Conservation (phyloP, 208 protist genomes). For the Wallacemonas collosoma region DNA sequence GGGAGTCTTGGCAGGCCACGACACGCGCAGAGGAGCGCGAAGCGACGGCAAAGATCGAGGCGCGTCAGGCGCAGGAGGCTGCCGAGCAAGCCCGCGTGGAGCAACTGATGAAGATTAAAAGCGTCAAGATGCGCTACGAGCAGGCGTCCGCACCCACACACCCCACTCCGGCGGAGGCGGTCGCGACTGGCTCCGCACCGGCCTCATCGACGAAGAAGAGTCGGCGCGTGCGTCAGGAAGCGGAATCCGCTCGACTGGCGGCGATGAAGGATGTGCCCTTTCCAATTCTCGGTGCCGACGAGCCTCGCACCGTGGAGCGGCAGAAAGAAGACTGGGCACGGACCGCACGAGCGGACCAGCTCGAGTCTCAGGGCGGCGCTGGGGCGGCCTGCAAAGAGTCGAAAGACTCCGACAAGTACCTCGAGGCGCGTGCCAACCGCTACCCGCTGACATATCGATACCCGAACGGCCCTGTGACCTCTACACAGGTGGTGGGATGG, state of each 20-base stretch:
- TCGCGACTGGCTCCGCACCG: not conserved
- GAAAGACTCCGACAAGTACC: constrained; percentile 32
- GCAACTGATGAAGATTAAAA: constrained; percentile 13
- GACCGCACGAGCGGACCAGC: not conserved
- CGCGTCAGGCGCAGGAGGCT: constrained; percentile 4
- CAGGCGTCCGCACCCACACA: not conserved
- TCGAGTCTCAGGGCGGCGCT: not conserved
- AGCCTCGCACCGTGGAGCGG: constrained; percentile 1
- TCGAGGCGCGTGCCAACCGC: constrained; percentile 35
- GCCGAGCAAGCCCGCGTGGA: not conserved
- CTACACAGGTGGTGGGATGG: constrained; percentile 64
- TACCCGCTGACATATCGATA: constrained; percentile 52
- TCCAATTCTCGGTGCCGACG: not conserved
- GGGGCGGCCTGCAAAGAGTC: not conserved
- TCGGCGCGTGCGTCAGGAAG: not conserved
- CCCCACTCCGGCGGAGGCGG: not conserved
- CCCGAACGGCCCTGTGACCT: constrained; percentile 41
- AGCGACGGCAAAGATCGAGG: not conserved
- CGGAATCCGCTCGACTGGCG: not conserved
- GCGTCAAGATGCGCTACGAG: constrained; percentile 6
- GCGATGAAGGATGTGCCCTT: constrained; percentile 10
- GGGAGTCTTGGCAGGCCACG: constrained; percentile 7
- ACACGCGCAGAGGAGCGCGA: constrained; percentile 4
- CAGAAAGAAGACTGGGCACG: constrained; percentile 4
- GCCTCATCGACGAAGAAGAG: constrained; percentile 1